These are phyloP conservation scores for Claviceps monticola DNA, from an alignment of 2,329 filamentous ascomycete species.

Conservation along the genomic window DNA sequence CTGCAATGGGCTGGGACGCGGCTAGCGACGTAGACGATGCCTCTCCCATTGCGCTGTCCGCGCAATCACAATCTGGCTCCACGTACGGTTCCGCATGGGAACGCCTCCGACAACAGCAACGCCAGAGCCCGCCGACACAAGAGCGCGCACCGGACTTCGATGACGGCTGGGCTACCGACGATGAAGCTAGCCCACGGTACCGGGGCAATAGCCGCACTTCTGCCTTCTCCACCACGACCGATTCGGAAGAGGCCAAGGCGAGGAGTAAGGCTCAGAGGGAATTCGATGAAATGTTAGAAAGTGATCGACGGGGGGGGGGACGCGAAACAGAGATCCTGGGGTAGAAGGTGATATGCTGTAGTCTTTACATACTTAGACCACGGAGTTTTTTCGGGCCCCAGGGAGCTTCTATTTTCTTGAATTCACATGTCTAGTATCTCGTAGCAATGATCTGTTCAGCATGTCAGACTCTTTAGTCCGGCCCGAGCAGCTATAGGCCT, in stretches of 20 bases:
- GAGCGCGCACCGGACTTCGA: conserved; percentile 7
- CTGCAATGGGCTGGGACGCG: conserved; percentile 11
- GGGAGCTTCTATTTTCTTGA: too few relatives aligned
- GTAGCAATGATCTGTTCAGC: too few relatives aligned
- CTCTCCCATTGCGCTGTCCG: conserved; percentile 26
- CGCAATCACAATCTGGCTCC: conserved; percentile 12
- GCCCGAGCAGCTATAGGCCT: too few relatives aligned
- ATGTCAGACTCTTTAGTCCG: too few relatives aligned
- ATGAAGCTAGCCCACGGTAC: conserved; percentile 12
- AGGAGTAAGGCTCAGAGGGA: conserved; percentile 35
- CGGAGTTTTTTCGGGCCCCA: not conserved
- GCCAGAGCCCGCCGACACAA: conserved; percentile 14
- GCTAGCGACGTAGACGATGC: conserved; percentile 25
- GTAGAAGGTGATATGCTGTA: conserved; percentile 7
- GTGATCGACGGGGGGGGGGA: conserved; percentile 23
- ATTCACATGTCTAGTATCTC: too few relatives aligned
- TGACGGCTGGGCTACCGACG: conserved; percentile 10
- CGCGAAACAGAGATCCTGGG: conserved; percentile 15
- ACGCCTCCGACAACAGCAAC: conserved; percentile 27
- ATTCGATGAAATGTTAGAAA: conserved; percentile 35
- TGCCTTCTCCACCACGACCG: conserved; percentile 19
- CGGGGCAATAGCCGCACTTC: conserved; percentile 15
- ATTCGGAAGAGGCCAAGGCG: conserved; percentile 23
- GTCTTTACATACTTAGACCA: not conserved
- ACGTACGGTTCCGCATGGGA: conserved; percentile 28